phyloP scores from a whole-genome alignment of 1,284 basidiomycete genomes.

The Puccinia polysora region DNA sequence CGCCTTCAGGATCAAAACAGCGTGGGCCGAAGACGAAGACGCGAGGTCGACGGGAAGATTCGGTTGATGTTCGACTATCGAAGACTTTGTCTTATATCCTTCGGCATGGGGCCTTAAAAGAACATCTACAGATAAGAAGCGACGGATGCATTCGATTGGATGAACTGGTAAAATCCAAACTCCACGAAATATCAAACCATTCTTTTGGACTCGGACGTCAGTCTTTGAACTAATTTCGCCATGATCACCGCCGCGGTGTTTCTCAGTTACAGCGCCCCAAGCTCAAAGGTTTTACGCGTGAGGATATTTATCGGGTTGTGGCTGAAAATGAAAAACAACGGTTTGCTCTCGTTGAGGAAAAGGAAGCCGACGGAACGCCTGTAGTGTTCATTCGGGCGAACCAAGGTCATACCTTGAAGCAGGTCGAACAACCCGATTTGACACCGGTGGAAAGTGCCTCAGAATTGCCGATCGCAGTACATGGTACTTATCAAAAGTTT shows the following conservation, averaged over 20 bases:
- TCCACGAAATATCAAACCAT: constrained; percentile 54
- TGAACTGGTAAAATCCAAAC: too few relatives aligned
- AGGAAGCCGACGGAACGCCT: constrained; percentile 49
- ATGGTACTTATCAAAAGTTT: constrained; percentile 66
- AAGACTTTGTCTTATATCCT: constrained; percentile 79
- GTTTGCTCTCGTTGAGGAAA: constrained; percentile 54
- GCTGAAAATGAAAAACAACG: constrained; percentile 70
- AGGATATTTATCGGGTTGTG: constrained; percentile 67
- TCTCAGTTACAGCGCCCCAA: constrained; percentile 60
- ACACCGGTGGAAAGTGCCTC: constrained; percentile 61
- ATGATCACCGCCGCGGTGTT: too few relatives aligned
- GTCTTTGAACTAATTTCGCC: constrained; percentile 3
- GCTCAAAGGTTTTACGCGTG: constrained; percentile 60
- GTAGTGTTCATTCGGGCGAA: constrained; percentile 84
- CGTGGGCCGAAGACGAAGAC: too few relatives aligned
- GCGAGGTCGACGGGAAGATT: constrained; percentile 53
- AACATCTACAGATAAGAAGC: constrained; percentile 66
- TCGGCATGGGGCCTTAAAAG: constrained; percentile 72
- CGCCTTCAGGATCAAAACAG: too few relatives aligned
- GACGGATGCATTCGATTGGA: constrained; percentile 74
- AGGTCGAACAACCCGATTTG: constrained; percentile 67
- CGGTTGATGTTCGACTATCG: constrained; percentile 59
- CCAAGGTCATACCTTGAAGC: constrained; percentile 81
- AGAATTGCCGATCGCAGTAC: constrained; percentile 70
- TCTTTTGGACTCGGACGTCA: too few relatives aligned